phyloP scores from a whole-genome alignment of 1,139 yeast genomes.

The Protomyces arabidopsidicola region DNA sequence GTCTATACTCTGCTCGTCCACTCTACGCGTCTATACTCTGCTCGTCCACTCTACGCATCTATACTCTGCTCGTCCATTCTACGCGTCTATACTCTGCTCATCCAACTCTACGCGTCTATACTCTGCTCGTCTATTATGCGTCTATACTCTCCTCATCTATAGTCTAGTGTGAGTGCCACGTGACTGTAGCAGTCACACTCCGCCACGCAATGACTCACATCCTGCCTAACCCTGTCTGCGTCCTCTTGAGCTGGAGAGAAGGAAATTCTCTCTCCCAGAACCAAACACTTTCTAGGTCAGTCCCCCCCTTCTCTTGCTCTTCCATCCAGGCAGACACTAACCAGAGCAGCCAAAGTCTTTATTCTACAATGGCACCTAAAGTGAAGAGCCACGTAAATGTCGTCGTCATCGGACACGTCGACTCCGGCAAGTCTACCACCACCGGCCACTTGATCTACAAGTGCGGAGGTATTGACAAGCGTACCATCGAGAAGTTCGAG shows the following conservation, averaged over 20 bases:
- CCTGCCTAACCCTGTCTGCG: too few relatives aligned
- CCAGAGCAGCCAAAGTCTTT: too few relatives aligned
- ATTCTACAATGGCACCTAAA: constrained; percentile 8
- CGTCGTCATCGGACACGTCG: constrained; percentile 99
- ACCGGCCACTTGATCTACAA: constrained; percentile 98
- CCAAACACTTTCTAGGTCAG: not conserved
- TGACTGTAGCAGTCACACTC: not conserved
- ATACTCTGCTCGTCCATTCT: too few relatives aligned
- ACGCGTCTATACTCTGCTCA: too few relatives aligned
- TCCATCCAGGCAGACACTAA: not conserved
- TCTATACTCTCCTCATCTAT: too few relatives aligned
- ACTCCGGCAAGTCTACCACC: constrained; percentile 96
- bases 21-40: too few relatives aligned
- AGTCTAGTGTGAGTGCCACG: too few relatives aligned
- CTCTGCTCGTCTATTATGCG: too few relatives aligned
- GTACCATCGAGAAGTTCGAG: constrained; percentile 98
- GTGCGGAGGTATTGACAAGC: constrained; percentile 81
- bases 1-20: too few relatives aligned
- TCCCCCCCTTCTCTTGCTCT: not conserved
- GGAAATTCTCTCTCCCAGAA: not conserved
- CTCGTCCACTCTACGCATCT: too few relatives aligned
- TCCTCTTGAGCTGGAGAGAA: not conserved
- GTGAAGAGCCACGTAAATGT: constrained; percentile 91
- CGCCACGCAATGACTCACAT: not conserved
- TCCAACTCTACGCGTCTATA: too few relatives aligned